Base-by-base conservation (phyloP, 2,329 filamentous ascomycete genomes). In the Claviceps fusiformis region DNA sequence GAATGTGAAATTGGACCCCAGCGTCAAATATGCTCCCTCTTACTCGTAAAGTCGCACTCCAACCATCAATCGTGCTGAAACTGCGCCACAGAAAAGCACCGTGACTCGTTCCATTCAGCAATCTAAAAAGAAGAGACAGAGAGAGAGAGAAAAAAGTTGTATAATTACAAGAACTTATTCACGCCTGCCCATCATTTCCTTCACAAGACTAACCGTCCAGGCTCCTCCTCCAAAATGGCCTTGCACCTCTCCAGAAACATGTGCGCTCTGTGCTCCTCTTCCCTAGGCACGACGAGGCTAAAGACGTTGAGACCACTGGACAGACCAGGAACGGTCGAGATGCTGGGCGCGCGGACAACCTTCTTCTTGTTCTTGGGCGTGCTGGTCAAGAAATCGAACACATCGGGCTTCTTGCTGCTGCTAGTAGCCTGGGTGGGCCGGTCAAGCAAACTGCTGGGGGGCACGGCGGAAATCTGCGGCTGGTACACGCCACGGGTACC, bases 211-310 rank as follows among this genome's bases (percentile, higher is more conserved):
- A 95, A 71, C 63, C 84, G 78, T 39, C 84, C 88, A 15, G 89
- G 89, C 70, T 93, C 86, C 60, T 81, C 77, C 71, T 95, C 89
- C 62, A 98, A 71, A 31, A 92, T 83, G 49, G 78, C 73, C 81
- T 95, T 96, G 65, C 96, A 80, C 62, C 89, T 82, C 71, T 92
- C 86, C 60, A 98, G 71, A 73, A 96, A 98, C 11, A 85, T 77
- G 64, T 81, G 78, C 15, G 89, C 93, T 63, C 90, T 79, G 73
- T 84, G 81, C 78, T 91, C 87, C 68, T 98, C 93, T 9, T 80
- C 81, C 71, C 80, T 82, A 44, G 86, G 83, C 24, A 95, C 91
- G 33, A 77, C 84, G 53, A 98, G 73, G 63, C 83, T 92, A 67
- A 97, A 95, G 0, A 91, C 74, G 67, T 95, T 95, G 54, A 81